phyloP scores from a whole-genome alignment of 179 eudicot species.

The Silene vulgaris region DNA sequence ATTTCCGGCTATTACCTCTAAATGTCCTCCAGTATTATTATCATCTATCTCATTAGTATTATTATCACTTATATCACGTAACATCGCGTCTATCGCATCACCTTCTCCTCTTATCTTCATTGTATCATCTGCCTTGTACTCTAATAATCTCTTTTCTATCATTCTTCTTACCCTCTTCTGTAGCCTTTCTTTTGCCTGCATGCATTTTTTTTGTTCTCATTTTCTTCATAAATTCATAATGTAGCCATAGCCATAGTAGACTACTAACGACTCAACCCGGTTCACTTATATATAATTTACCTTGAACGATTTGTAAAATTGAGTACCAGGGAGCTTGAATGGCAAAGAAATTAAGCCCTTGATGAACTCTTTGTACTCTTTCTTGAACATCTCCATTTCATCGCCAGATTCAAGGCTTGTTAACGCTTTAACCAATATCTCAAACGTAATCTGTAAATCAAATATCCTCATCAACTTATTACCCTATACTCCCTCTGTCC shows the following conservation, averaged over 20 bases:
- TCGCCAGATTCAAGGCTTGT: constrained; percentile 64
- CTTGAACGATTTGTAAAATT: constrained; percentile 68
- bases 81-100: constrained; percentile 58
- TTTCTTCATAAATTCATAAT: no score
- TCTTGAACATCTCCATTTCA: constrained; percentile 58
- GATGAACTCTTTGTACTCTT: constrained; percentile 66
- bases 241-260: no score
- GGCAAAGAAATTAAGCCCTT: constrained; percentile 84
- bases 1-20: constrained; percentile 65
- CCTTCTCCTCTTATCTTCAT: background rate
- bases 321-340: constrained; percentile 74
- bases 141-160: constrained; percentile 39
- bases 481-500: no score
- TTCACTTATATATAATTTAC: no score
- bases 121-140: constrained; percentile 15
- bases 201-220: no score
- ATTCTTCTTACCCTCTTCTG: constrained; percentile 39
- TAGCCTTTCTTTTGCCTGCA: constrained; percentile 70
- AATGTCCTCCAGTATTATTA: constrained; percentile 28
- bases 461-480: background rate
- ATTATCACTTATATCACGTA: constrained; percentile 45
- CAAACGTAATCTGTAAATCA: constrained; percentile 60
- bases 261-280: no score
- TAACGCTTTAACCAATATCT: constrained; percentile 62
- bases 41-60: no score